Evolutionary conservation across 805 yeast genomes (phyloP).

Genomic region (Yarrowia osloensis): DNA sequence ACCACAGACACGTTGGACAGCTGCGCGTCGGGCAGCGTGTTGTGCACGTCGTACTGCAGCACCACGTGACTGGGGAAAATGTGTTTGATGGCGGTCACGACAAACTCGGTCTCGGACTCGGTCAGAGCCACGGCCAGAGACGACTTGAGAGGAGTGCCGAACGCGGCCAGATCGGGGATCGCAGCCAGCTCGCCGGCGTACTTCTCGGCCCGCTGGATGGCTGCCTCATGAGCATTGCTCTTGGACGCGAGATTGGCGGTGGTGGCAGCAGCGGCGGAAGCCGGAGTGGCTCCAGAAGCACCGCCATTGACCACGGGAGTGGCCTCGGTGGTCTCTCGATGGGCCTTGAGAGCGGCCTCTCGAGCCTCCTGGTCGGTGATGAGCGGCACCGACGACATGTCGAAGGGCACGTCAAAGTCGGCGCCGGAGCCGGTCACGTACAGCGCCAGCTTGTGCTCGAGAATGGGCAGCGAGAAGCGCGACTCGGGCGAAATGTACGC

Average conservation of each 20-base stretch:
- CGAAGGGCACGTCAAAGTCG: slow-evolving; percentile 60
- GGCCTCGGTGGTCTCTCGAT: slow-evolving; percentile 58
- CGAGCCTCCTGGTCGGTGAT: slow-evolving; percentile 45
- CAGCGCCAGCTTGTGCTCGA: slow-evolving; percentile 73
- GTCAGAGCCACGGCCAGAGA: slow-evolving; percentile 69
- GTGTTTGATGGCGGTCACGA: slow-evolving; percentile 81
- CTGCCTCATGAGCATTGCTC: slow-evolving; percentile 33
- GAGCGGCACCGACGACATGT: slow-evolving; percentile 64
- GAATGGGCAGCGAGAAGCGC: slow-evolving; percentile 69
- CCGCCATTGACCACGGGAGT: slow-evolving; percentile 49
- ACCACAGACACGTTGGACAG: slow-evolving; percentile 75
- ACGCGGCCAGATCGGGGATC: slow-evolving; percentile 70
- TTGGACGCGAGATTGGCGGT: slow-evolving; percentile 34
- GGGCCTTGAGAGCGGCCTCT: slow-evolving; percentile 44
- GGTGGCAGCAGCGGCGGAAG: slow-evolving; percentile 40
- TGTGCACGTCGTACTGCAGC: slow-evolving; percentile 78
- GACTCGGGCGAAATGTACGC: slow-evolving; percentile 65
- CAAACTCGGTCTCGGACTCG: slow-evolving; percentile 90
- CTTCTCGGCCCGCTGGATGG: slow-evolving; percentile 39
- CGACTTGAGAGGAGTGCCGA: slow-evolving; percentile 75
- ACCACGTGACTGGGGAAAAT: slow-evolving; percentile 71
- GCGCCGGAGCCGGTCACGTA: slow-evolving; percentile 62
- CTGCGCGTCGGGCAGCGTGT: slow-evolving; percentile 77
- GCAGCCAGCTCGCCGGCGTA: slow-evolving; percentile 68
- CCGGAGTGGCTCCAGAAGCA: slow-evolving; percentile 39